Conservation (phyloP, 805 yeast species). For the Wickerhamomyces rabaulensis region DNA sequence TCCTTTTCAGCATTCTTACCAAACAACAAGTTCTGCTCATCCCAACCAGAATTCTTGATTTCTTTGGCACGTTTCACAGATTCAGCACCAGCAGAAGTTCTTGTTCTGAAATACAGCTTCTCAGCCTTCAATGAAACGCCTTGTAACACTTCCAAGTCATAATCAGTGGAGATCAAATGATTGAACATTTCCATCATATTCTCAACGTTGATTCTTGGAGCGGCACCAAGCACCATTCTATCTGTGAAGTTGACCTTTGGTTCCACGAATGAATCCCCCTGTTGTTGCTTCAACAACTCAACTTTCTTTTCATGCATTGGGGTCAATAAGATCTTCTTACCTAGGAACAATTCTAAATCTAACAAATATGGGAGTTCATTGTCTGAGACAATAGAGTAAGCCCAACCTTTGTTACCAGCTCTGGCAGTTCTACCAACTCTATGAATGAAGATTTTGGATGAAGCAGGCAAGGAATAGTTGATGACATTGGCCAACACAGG, state of each 20-base stretch:
- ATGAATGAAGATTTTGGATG: constrained; percentile 91
- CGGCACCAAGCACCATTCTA: constrained; percentile 75
- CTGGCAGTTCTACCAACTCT: constrained; percentile 99
- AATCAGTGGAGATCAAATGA: constrained; percentile 52
- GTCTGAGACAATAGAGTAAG: constrained; percentile 82
- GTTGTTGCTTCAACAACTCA: constrained; percentile 38
- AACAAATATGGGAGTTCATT: constrained; percentile 84
- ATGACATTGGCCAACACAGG: constrained; percentile 94
- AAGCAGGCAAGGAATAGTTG: constrained; percentile 84
- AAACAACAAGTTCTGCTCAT: constrained; percentile 75
- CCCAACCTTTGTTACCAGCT: constrained; percentile 98
- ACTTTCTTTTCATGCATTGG: constrained; percentile 62
- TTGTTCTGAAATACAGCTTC: constrained; percentile 75
- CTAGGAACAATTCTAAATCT: constrained; percentile 86
- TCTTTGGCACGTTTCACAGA: constrained; percentile 85
- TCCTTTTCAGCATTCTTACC: constrained; percentile 73
- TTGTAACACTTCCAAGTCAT: constrained; percentile 59
- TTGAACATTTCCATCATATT: constrained; percentile 66
- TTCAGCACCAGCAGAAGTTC: constrained; percentile 81
- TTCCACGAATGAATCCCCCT: constrained; percentile 37
- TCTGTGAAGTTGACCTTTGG: constrained; percentile 69
- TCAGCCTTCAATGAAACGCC: constrained; percentile 86
- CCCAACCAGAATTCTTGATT: constrained; percentile 76
- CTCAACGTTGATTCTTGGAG: constrained; percentile 73
- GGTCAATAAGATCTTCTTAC: constrained; percentile 70